Evolutionary conservation across 768 basidiomycete species (phyloP).

Genomic region (Agrocybe pediades): DNA sequence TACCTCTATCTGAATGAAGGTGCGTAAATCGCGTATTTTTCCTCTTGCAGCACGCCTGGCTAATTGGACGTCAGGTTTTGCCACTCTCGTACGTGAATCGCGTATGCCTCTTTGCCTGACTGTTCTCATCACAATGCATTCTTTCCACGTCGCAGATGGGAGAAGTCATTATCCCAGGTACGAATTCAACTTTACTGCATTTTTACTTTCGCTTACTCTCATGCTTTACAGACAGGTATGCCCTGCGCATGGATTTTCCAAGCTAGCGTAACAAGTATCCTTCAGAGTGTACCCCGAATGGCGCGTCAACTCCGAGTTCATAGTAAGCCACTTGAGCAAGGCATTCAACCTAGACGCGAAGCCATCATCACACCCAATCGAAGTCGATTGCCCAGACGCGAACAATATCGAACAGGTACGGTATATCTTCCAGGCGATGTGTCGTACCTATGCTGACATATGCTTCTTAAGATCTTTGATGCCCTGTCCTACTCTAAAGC

Average conservation of each 20-base stretch:
- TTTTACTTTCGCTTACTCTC: constrained; percentile 1
- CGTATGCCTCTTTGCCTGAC: constrained; percentile 18
- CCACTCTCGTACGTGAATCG: constrained; percentile 81
- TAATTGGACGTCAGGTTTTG: constrained; percentile 61
- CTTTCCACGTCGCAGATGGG: constrained; percentile 61
- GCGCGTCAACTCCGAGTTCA: constrained; percentile 81
- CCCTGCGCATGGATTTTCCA: background rate
- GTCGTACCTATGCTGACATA: background rate
- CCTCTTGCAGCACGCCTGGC: background rate
- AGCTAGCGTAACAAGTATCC: background rate
- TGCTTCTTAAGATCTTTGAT: constrained; percentile 76
- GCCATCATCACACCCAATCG: constrained; percentile 90
- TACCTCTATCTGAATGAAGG: constrained; percentile 83
- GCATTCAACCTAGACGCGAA: constrained; percentile 86
- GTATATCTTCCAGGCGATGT: background rate
- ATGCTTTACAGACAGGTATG: constrained; percentile 52
- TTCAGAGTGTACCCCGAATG: constrained; percentile 73
- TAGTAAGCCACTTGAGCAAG: constrained; percentile 71
- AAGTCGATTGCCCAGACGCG: constrained; percentile 87
- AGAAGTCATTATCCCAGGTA: constrained; percentile 81
- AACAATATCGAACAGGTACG: constrained; percentile 76
- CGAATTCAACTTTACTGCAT: constrained; percentile 17
- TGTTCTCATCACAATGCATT: background rate
- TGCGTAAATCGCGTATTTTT: constrained; percentile 20
- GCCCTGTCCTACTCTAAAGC: constrained; percentile 85